These are phyloP conservation scores for Saccharomycopsis microspora DNA, from an alignment of 805 yeast genomes.

Conservation along the genomic window DNA sequence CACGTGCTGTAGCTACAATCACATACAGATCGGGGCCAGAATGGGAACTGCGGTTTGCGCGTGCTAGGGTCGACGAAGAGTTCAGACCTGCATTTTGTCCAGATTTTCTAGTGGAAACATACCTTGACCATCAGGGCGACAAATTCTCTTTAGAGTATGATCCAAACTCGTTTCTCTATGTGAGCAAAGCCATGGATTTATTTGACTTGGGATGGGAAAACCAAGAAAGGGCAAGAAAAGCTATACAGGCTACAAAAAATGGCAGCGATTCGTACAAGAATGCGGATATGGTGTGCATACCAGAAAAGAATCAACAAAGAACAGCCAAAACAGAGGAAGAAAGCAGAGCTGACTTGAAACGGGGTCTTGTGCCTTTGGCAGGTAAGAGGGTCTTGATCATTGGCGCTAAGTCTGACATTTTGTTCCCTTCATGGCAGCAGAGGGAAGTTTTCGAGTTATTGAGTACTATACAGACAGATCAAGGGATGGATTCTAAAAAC, in stretches of 20 bases:
- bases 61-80: constrained; percentile 73
- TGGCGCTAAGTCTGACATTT: constrained; percentile 87
- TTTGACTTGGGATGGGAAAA: constrained; percentile 61
- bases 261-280: not conserved
- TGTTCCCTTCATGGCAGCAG: constrained; percentile 95
- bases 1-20: constrained; percentile 88
- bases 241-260: not conserved
- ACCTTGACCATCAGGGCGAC: constrained; percentile 89
- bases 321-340: constrained; percentile 40
- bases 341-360: constrained; percentile 44
- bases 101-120: constrained; percentile 85
- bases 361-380: constrained; percentile 54
- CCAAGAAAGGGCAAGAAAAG: constrained; percentile 21
- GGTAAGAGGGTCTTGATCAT: constrained; percentile 62
- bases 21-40: constrained; percentile 95
- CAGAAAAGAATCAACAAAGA: constrained; percentile 19
- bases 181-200: constrained; percentile 90
- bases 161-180: constrained; percentile 77
- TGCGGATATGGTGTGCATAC: constrained; percentile 18
- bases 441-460: constrained; percentile 62
- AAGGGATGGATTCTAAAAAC: constrained; percentile 22
- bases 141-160: constrained; percentile 88
- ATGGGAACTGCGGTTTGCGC: constrained; percentile 89
- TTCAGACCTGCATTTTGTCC: constrained; percentile 84
- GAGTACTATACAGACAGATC: constrained; percentile 24